Percentiles rank a stretch among this genome's conserved stretches.
Conservation (phyloP, 2,329 filamentous ascomycete species). For the Calonectria hongkongensis region DNA sequence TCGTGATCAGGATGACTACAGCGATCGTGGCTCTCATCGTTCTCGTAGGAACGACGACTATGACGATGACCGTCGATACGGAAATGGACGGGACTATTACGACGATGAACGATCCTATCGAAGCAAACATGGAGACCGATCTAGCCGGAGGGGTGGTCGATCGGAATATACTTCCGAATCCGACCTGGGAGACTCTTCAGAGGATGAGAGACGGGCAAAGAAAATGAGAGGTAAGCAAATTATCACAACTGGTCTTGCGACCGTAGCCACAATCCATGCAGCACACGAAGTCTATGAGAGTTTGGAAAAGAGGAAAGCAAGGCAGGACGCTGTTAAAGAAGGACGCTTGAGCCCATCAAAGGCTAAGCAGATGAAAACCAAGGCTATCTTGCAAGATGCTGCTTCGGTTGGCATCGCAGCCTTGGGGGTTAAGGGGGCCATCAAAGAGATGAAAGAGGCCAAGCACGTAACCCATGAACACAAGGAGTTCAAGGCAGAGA, state of each 20-base stretch:
- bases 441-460: slow-evolving; percentile 74
- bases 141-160: slow-evolving; percentile 61
- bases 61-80: slow-evolving; percentile 67
- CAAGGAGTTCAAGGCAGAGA: slow-evolving; percentile 70
- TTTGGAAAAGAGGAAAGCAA: slow-evolving; percentile 73
- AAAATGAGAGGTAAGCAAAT: slow-evolving; percentile 79
- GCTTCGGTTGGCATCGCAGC: slow-evolving; percentile 76
- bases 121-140: slow-evolving; percentile 62
- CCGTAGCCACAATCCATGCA: slow-evolving; percentile 77
- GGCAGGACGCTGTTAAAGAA: slow-evolving; percentile 72
- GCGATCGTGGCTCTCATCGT: slow-evolving; percentile 64
- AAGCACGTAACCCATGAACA: slow-evolving; percentile 69
- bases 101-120: slow-evolving; percentile 68
- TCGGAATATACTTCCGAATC: slow-evolving; percentile 71
- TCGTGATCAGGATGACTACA: slow-evolving; percentile 67
- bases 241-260: slow-evolving; percentile 73
- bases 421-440: slow-evolving; percentile 74
- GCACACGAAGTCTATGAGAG: slow-evolving; percentile 75
- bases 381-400: slow-evolving; percentile 74
- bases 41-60: slow-evolving; percentile 65
- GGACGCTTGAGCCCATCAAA: slow-evolving; percentile 70
- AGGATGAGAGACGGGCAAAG: slow-evolving; percentile 71
- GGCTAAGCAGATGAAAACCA: slow-evolving; percentile 74
- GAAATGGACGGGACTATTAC: slow-evolving; percentile 64
- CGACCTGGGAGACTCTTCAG: slow-evolving; percentile 75